Evolutionary conservation across 441 rosid species (phyloP), one percentile per base, ranked within the genome.

Genomic region (Adansonia rubrostipa): DNA sequence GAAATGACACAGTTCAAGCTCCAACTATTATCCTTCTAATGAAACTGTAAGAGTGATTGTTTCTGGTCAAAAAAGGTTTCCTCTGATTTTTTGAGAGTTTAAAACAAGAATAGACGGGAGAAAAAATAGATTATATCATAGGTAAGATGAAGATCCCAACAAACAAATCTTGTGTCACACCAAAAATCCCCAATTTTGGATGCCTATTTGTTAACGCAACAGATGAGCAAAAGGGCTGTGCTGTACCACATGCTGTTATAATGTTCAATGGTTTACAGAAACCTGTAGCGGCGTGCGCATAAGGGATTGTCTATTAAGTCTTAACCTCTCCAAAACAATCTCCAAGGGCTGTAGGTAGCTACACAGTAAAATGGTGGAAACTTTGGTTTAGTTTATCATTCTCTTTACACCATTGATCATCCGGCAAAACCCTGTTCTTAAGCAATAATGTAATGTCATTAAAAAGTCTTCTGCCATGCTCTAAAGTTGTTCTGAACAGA

Each of bases 391-490:
- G 17, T 63, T 74, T 5, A 74, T 47, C 66, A 22, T 22, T 45
- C n/a, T 28, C 50, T 51, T 24, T 10, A 11, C 10, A 71, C 56
- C 63, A 20, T 60, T 51, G 63, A 70, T 47, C 15, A 45, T 50
- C 69, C 56, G 9, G 28, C 28, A 72, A 72, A 54, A 36, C 48
- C 28, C 70, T 62, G 6, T 50, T 33, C 47, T 53, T 22, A 42
- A 53, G 70, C 73, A 71, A 28, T 33, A 63, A 5, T 9, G 19
- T 36, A 8, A 54, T 4, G 2, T 79, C 69, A 74, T n/a, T 28
- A 58, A 64, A 57, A 64, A 50, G 54, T 65, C 17, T 44, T 72
- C 66, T n/a, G 58, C 74, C 10, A 56, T 62, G 63, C 75, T 54
- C 33, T 70, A 7, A 8, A 33, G 44, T 24, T 57, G 73, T 36